Conservation (phyloP, 345 rosid species). For the Microthlaspi erraticum region DNA sequence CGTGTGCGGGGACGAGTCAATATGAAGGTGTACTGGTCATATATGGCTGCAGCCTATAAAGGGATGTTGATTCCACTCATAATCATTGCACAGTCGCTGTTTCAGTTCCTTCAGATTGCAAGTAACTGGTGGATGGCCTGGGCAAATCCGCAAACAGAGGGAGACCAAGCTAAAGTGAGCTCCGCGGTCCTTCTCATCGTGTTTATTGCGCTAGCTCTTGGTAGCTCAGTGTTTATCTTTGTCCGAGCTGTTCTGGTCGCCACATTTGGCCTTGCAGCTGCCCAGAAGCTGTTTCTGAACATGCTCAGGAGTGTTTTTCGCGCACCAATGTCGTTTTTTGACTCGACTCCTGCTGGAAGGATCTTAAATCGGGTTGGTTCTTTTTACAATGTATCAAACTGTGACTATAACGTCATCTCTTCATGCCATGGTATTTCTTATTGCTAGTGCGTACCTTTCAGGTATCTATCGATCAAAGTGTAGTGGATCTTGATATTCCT, state of each 20-base stretch:
- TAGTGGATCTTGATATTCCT: neutral
- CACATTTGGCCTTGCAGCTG: neutral
- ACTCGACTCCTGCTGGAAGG: neutral
- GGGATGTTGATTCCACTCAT: neutral
- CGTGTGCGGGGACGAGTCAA: neutral
- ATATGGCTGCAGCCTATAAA: neutral
- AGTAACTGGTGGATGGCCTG: neutral
- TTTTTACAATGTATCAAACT: neutral
- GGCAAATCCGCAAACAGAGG: neutral
- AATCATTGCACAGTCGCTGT: neutral
- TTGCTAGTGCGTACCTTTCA: neutral
- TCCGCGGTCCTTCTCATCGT: neutral
- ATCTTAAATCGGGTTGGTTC: neutral
- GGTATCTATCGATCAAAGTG: neutral
- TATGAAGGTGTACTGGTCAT: neutral
- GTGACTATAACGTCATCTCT: neutral
- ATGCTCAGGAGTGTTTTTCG: neutral
- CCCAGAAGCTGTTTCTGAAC: neutral
- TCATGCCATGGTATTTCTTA: neutral
- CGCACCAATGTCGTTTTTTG: neutral
- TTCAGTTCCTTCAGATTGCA: neutral
- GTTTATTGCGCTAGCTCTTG: neutral
- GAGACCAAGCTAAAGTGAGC: neutral
- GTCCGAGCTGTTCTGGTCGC: neutral
- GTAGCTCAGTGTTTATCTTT: neutral